Evolutionary conservation across 768 basidiomycete genomes (phyloP).

Genomic region (Pleurotus eryngii): DNA sequence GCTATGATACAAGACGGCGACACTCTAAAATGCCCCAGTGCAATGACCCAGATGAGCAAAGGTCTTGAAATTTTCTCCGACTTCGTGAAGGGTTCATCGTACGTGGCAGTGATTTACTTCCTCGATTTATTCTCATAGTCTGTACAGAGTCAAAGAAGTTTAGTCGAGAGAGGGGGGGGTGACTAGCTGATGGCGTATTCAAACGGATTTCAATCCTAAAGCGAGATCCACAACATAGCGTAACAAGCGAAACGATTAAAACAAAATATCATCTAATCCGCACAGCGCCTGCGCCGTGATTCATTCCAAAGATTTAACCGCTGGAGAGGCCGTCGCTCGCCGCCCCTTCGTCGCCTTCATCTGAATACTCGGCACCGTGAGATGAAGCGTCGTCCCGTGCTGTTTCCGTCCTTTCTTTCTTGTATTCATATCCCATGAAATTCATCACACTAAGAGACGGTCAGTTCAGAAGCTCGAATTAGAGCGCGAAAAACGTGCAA

Average conservation of each 20-base stretch:
- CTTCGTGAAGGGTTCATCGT: constrained; percentile 5
- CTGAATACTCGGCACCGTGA: not conserved
- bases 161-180: too few species aligned
- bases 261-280: constrained; percentile 8
- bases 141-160: not conserved
- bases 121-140: not conserved
- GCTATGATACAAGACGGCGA: not conserved
- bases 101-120: not conserved
- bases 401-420: constrained; percentile 9
- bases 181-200: too few species aligned
- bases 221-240: too few species aligned
- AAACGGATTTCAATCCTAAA: too few species aligned
- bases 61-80: constrained; percentile 5
- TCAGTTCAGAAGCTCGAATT: constrained; percentile 10
- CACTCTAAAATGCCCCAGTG: constrained; percentile 1
- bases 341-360: not conserved
- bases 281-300: not conserved
- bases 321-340: not conserved
- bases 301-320: not conserved
- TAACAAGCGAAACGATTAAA: too few species aligned
- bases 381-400: too few species aligned
- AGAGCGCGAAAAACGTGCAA: constrained; percentile 11
- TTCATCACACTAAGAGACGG: constrained; percentile 22
- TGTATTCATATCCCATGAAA: constrained; percentile 29
- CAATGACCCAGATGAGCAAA: constrained; percentile 1